Conservation (phyloP, 208 protist species). For the Kentomonas sorsogonicus region DNA sequence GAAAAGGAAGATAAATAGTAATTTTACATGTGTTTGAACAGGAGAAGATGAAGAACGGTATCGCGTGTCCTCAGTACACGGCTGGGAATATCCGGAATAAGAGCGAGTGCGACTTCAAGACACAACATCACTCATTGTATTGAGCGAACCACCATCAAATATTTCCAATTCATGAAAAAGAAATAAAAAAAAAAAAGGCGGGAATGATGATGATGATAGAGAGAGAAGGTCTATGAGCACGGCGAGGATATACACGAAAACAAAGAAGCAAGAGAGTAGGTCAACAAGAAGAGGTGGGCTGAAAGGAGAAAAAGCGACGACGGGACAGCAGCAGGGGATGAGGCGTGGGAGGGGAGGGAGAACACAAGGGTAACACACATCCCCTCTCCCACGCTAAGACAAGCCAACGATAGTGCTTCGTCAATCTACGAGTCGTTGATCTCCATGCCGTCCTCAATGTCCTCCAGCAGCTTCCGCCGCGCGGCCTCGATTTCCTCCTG, state of each 20-base stretch:
- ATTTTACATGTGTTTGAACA: neutral
- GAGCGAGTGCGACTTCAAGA: too few relatives aligned
- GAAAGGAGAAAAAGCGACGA: neutral
- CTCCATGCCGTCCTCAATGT: conserved; percentile 78
- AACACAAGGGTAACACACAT: too few relatives aligned
- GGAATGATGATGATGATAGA: neutral
- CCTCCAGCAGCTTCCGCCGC: conserved; percentile 59
- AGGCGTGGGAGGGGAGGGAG: too few relatives aligned
- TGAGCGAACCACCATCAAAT: too few relatives aligned
- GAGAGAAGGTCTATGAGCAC: too few relatives aligned
- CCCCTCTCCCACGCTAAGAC: neutral
- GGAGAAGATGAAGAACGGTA: neutral
- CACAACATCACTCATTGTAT: too few relatives aligned
- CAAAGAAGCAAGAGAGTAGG: conserved; percentile 1
- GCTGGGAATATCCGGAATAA: too few relatives aligned
- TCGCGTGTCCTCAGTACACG: neutral
- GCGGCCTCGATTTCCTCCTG: conserved; percentile 40
- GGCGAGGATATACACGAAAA: too few relatives aligned
- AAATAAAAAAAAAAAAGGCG: conserved; percentile 6
- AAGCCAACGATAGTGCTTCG: neutral
- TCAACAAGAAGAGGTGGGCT: neutral
- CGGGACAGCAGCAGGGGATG: neutral
- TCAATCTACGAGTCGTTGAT: conserved; percentile 28
- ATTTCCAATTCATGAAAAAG: conserved; percentile 14
- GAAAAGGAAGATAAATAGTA: conserved; percentile 10